These are phyloP conservation scores for Roridomyces roridus DNA, from an alignment of 768 basidiomycete species.

Conservation along the genomic window DNA sequence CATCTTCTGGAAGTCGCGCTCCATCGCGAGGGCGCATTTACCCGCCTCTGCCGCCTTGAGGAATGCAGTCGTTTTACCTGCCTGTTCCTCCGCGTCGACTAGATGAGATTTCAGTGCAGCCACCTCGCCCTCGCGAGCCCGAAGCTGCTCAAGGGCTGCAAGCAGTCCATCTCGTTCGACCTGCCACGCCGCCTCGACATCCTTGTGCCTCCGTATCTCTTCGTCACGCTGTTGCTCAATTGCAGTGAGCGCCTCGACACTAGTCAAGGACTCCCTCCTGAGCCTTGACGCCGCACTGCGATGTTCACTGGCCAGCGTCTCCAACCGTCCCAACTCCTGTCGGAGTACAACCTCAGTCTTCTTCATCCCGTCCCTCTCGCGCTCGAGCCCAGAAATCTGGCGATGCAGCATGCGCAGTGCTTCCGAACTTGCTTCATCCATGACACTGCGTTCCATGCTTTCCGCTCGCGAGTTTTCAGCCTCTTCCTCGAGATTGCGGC, in stretches of 20 bases:
- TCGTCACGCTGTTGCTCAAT: slow-evolving; percentile 46
- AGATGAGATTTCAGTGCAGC: slow-evolving; percentile 62
- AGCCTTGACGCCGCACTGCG: slow-evolving; percentile 49
- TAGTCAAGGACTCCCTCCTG: slow-evolving; percentile 49
- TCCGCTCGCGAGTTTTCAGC: slow-evolving; percentile 86
- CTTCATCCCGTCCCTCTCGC: slow-evolving; percentile 61
- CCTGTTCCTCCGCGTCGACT: slow-evolving; percentile 69
- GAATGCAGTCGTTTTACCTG: slow-evolving; percentile 58
- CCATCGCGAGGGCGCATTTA: slow-evolving; percentile 42
- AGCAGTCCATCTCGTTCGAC: slow-evolving; percentile 52
- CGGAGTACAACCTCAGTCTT: slow-evolving; percentile 48
- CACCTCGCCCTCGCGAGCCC: slow-evolving; percentile 50
- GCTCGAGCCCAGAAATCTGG: slow-evolving; percentile 77
- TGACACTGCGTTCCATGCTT: slow-evolving; percentile 80
- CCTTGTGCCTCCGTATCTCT: slow-evolving; percentile 49
- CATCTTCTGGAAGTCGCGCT: slow-evolving; percentile 46
- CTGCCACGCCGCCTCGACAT: slow-evolving; percentile 51
- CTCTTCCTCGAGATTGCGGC: slow-evolving; percentile 79
- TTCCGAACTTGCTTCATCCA: slow-evolving; percentile 83
- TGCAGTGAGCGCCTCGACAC: slow-evolving; percentile 44
- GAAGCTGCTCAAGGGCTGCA: slow-evolving; percentile 46
- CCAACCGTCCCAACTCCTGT: slow-evolving; percentile 57
- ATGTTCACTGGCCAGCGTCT: slow-evolving; percentile 52
- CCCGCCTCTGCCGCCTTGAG: slow-evolving; percentile 46
- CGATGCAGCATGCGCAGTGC: slow-evolving; percentile 81